Conservation (phyloP, 2,329 filamentous ascomycete species). For the Rugonectria rugulosa region DNA sequence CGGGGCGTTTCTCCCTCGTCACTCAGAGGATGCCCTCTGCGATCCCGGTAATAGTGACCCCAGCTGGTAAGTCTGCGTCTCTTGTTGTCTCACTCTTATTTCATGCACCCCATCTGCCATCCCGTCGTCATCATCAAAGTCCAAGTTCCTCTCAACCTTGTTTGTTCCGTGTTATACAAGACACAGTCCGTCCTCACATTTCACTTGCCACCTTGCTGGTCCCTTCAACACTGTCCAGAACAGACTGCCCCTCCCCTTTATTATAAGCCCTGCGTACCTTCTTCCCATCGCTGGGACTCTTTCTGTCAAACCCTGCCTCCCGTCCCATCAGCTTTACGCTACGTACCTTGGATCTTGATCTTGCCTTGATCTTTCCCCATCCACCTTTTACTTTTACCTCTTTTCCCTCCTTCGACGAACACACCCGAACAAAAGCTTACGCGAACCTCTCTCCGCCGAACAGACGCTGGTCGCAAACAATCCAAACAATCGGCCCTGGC, state of each 20-base stretch:
- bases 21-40: slow-evolving; percentile 42
- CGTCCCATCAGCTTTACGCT: no score
- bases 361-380: slow-evolving; percentile 10
- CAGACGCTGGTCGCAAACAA: slow-evolving; percentile 46
- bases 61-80: slow-evolving; percentile 30
- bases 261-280: neutral
- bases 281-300: no score
- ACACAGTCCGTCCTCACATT: slow-evolving; percentile 21
- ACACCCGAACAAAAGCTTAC: slow-evolving; percentile 22
- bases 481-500: slow-evolving; percentile 52
- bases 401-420: slow-evolving; percentile 18
- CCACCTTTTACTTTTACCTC: slow-evolving; percentile 12
- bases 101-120: slow-evolving; percentile 10
- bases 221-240: no score
- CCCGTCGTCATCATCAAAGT: neutral
- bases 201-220: no score
- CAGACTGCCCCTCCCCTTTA: slow-evolving; percentile 2
- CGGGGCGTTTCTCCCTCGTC: slow-evolving; percentile 30
- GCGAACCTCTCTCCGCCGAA: slow-evolving; percentile 16
- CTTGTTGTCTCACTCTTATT: slow-evolving; percentile 23
- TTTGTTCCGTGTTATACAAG: slow-evolving; percentile 16
- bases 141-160: slow-evolving; percentile 11
- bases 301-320: no score
- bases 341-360: slow-evolving; percentile 18
- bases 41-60: slow-evolving; percentile 34